Evolutionary conservation across 2,329 filamentous ascomycete genomes (phyloP).

Genomic region (Beauveria scarabaeidicola): DNA sequence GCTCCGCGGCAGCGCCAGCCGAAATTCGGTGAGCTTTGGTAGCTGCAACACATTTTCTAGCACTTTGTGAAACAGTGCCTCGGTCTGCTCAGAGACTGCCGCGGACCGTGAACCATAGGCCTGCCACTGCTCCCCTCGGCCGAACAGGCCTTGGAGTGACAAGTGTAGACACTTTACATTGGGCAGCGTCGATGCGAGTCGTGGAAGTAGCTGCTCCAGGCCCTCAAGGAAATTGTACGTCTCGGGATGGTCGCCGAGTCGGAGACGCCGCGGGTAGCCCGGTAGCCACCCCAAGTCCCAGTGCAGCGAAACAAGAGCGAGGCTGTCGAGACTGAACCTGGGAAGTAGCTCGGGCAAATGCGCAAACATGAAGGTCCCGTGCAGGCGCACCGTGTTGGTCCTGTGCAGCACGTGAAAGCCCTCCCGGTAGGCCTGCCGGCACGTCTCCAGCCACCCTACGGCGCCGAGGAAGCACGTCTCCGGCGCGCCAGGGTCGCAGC

Average conservation of each 20-base stretch:
- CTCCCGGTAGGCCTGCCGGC: neutral
- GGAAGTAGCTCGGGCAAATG: neutral
- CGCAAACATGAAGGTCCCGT: slow-evolving; percentile 1
- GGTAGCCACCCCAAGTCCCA: slow-evolving; percentile 1
- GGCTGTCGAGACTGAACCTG: neutral
- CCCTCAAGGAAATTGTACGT: neutral
- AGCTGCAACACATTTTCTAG: neutral
- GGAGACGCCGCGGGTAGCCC: neutral
- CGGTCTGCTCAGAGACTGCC: neutral
- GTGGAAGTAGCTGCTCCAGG: neutral
- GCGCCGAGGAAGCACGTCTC: neutral
- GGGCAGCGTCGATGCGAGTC: neutral
- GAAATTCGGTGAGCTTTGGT: neutral
- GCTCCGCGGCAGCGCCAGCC: neutral
- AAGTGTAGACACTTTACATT: neutral
- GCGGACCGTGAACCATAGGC: neutral
- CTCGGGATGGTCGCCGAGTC: neutral
- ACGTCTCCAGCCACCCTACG: neutral
- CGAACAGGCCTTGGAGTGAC: neutral
- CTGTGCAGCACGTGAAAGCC: neutral
- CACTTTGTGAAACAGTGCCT: neutral
- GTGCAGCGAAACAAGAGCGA: neutral
- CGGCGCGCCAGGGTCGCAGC: neutral
- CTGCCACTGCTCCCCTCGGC: neutral
- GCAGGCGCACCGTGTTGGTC: neutral